Evolutionary conservation across 2,329 filamentous ascomycete species (phyloP).

Genomic region (Phyllosticta citrichinensis): DNA sequence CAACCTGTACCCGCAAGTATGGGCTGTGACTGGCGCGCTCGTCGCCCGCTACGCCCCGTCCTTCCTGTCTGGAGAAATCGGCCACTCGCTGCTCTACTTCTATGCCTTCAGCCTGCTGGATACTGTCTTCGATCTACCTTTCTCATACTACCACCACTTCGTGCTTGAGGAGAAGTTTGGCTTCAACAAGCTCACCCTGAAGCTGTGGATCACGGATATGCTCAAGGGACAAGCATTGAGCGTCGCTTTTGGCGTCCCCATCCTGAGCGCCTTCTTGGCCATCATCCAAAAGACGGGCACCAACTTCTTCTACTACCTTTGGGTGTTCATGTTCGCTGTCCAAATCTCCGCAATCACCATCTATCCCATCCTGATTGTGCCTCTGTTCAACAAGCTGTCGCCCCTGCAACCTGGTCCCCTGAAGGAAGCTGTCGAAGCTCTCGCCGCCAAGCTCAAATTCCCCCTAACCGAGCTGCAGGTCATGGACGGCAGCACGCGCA

Average conservation of each 20-base stretch:
- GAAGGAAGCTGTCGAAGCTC: conserved; percentile 76
- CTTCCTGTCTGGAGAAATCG: conserved; percentile 82
- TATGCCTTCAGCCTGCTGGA: conserved; percentile 77
- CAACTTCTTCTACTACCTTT: conserved; percentile 96
- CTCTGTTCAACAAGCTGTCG: conserved; percentile 96
- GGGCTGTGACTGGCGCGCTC: conserved; percentile 68
- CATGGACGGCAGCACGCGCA: conserved; percentile 85
- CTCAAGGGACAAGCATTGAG: conserved; percentile 81
- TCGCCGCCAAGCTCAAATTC: conserved; percentile 78
- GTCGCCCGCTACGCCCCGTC: conserved; percentile 65
- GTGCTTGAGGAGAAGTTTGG: conserved; percentile 94
- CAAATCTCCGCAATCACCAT: conserved; percentile 94
- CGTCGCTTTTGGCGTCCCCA: conserved; percentile 70
- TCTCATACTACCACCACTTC: conserved; percentile 86
- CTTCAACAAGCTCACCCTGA: conserved; percentile 95
- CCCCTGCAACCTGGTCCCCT: conserved; percentile 78
- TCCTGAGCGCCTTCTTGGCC: conserved; percentile 83
- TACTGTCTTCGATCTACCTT: conserved; percentile 68
- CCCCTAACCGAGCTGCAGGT: conserved; percentile 88
- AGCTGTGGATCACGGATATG: conserved; percentile 80
- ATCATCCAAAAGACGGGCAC: conserved; percentile 92
- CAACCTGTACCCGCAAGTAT: conserved; percentile 84
- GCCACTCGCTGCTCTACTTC: conserved; percentile 86
- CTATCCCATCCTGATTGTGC: conserved; percentile 88
- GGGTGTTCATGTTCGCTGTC: conserved; percentile 80